Evolutionary conservation across 306 rosid species (phyloP).

Genomic region (Lupinus albus): DNA sequence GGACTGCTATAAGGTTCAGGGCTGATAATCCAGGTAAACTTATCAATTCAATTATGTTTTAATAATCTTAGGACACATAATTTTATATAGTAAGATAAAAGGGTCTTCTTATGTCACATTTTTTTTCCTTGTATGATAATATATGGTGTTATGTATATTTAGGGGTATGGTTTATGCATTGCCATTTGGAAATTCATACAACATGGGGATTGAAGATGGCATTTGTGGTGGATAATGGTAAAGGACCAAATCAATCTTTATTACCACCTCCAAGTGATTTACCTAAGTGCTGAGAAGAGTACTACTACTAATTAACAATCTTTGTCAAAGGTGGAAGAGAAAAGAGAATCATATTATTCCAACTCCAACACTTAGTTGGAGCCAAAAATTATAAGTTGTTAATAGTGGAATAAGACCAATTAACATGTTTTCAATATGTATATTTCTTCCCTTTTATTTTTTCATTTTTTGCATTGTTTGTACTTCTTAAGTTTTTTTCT

Average conservation of each 20-base stretch:
- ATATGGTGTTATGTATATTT: conserved; percentile 1
- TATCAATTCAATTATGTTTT: neutral
- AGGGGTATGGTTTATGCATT: conserved; percentile 90
- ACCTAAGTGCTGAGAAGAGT: conserved; percentile 54
- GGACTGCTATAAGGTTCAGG: conserved; percentile 78
- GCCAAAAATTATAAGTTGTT: neutral
- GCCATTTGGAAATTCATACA: conserved; percentile 76
- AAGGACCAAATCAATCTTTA: conserved; percentile 70
- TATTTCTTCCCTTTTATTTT: conserved; percentile 14
- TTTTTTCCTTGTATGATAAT: neutral
- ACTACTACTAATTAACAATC: neutral
- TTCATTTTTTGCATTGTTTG: conserved; percentile 34
- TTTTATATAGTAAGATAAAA: neutral
- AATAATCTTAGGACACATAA: neutral
- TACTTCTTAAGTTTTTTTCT: neutral
- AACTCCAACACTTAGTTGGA: conserved; percentile 17
- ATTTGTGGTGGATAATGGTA: conserved; percentile 80
- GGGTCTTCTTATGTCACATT: neutral
- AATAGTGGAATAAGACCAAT: conserved; percentile 24
- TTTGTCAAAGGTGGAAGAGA: conserved; percentile 10
- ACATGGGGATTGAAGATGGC: conserved; percentile 93
- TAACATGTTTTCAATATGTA: neutral
- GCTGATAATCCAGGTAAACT: conserved; percentile 89
- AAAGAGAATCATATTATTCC: neutral
- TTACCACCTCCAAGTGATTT: conserved; percentile 76